Conservation (phyloP, 305 asterid species). For the Petunia hybrid region DNA sequence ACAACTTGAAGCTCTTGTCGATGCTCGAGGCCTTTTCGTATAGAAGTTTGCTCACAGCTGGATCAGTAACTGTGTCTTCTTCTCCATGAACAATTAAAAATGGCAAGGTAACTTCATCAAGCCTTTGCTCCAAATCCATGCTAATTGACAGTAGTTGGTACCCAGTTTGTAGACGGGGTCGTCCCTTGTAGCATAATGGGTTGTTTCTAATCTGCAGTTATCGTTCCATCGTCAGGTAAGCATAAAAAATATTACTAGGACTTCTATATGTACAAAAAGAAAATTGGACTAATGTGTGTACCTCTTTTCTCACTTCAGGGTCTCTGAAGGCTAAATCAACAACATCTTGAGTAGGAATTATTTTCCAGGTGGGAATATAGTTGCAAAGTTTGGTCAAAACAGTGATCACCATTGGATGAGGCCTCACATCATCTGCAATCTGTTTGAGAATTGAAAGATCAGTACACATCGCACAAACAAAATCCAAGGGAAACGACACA, state of each 20-base stretch:
- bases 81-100: conserved; percentile 60
- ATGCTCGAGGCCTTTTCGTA: conserved; percentile 49
- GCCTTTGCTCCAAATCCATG: conserved; percentile 52
- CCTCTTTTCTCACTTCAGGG: conserved; percentile 51
- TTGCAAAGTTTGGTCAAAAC: conserved; percentile 42
- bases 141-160: conserved; percentile 42
- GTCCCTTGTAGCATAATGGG: conserved; percentile 59
- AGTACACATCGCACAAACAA: background rate
- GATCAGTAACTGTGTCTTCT: conserved; percentile 52
- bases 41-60: conserved; percentile 53
- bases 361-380: conserved; percentile 53
- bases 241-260: too few species aligned
- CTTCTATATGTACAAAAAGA: background rate
- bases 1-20: conserved; percentile 62
- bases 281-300: background rate
- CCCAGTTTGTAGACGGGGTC: conserved; percentile 55
- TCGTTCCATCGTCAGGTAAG: background rate
- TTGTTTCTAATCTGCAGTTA: conserved; percentile 54
- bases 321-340: conserved; percentile 48
- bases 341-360: conserved; percentile 50
- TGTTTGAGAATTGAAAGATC: conserved; percentile 24
- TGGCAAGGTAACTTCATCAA: conserved; percentile 55
- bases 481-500: background rate
- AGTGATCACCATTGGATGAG: conserved; percentile 41
- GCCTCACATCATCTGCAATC: conserved; percentile 53